Conservation (phyloP, 73 alveolate genomes). For the Paramecium biaurelia region DNA sequence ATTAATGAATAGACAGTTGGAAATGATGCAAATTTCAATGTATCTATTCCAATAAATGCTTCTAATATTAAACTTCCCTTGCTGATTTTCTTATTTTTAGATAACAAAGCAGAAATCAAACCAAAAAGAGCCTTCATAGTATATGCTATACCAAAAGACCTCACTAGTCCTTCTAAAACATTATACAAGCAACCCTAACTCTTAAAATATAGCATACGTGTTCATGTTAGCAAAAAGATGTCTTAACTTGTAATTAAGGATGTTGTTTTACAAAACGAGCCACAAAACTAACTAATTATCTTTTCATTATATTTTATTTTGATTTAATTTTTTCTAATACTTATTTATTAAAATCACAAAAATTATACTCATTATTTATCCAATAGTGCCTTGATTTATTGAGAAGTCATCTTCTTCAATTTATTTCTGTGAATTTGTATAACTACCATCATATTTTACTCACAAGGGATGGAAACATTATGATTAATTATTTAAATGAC, state of each 20-base stretch:
- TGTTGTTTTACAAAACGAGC: not conserved
- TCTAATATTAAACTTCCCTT: not conserved
- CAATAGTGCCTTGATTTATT: not conserved
- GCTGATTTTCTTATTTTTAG: not conserved
- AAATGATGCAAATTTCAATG: conserved; percentile 13
- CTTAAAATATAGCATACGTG: not conserved
- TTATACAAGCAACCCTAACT: conserved; percentile 11
- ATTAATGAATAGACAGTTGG: not conserved
- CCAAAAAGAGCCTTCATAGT: conserved; percentile 28
- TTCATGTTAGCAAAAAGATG: not conserved
- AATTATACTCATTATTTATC: not conserved
- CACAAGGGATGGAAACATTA: not conserved
- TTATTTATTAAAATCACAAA: not conserved
- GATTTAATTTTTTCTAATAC: not conserved
- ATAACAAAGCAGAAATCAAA: not conserved
- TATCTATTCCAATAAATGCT: not conserved
- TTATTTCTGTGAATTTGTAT: too few relatives aligned
- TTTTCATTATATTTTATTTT: not conserved
- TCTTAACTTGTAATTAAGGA: not conserved
- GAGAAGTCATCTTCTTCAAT: not conserved
- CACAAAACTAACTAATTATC: not conserved
- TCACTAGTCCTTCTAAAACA: not conserved
- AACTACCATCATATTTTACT: not conserved
- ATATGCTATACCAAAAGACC: conserved; percentile 41
- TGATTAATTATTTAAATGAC: not conserved